Evolutionary conservation across 2,329 filamentous ascomycete species (phyloP), one percentile per base, ranked within the genome.

Genomic region (Paecilomyces formosus): DNA sequence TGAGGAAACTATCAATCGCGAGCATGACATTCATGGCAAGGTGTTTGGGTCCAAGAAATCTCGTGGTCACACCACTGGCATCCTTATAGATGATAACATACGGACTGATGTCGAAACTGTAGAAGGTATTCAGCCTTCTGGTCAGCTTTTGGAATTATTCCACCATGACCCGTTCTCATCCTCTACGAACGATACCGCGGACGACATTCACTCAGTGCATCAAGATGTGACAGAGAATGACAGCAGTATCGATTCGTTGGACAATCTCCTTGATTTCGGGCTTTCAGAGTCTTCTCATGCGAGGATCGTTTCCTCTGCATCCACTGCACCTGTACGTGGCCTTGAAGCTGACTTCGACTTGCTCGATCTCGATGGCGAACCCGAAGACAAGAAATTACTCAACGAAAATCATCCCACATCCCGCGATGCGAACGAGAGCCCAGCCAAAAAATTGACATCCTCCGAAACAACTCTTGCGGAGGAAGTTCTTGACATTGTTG

Each of bases 141-240:
- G 73, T 56, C 72, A 76, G 39, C 50, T 74, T 2, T 60, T 76
- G 56, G 66, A 69, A 30, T 60, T 76, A 15, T 71, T 71, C 59
- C 58, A 64, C 15, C 54, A 62, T 24, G 57, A 55, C 22, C 26
- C 33, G 13, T 33, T 54, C 22, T 62, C 61, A 5, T 30, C 63
- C 12, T 62, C 61, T 45, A 53, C 30, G 15, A 58, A 57, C 28
- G 57, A 62, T 22, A 12, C n/a, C 13, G 5, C 18, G 7, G 45
- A 13, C 2, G 55, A 60, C 18, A 33, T 59, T 21, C 22, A 50
- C 18, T 35, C 52, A 3, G 39, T 22, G 35, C 18, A 24, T 45
- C 22, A 33, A 18, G 35, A 28, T 3, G 21, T 3, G 18, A n/a
- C 39, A 28, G 50, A 6, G 18, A 35, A 53, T 15, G 52, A 12